Base-by-base conservation (phyloP, 495 filamentous ascomycete genomes). In the Aspergillus affinis region DNA sequence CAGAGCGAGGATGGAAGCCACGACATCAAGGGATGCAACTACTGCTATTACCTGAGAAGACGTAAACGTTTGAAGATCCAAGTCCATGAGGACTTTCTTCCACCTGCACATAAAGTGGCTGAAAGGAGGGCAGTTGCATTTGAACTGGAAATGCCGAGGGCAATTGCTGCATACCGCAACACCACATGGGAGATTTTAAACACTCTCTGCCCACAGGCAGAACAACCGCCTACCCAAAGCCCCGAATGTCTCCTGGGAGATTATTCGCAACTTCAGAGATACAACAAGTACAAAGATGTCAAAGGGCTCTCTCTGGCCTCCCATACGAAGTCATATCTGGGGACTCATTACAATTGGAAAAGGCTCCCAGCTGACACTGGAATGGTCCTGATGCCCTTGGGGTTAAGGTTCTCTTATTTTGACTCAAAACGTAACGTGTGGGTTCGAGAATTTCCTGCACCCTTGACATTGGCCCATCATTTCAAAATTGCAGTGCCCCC, bases 51-150 rank as follows among this genome's bases (percentile, higher is more conserved):
- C 45, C 36, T 74, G 50, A 61, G 67, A 6, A 50, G 63, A 21
- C 65, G 81, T n/a, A 51, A 67, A 1, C 79, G 83, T 0, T 58
- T 90, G 10, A 57, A 26, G 0, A 86, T 90, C 49, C 4, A 61
- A 0, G 59, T 84, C 41, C 75, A 86, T 53, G 86, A 89, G 58
- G 87, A 84, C 78, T 86, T 83, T 9, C 71, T 90, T 10, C 85
- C 87, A 0, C 0, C 30, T 20, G 0, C 52, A 69, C n/a, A 68
- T 13, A 30, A 36, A 5, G 9, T 58, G 68, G 4, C 20, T 6
- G 60, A 51, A 58, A 63, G 65, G 57, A 76, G 80, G 56, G 69
- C 78, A 0, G 69, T 76, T 0, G 72, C 88, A 0, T 87, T 90
- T 45, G 87, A 91, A 68, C 68, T 88, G 0, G 45, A 60, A 13